phyloP scores from a whole-genome alignment of 805 yeast species.

The Yamadazyma endophytica region DNA sequence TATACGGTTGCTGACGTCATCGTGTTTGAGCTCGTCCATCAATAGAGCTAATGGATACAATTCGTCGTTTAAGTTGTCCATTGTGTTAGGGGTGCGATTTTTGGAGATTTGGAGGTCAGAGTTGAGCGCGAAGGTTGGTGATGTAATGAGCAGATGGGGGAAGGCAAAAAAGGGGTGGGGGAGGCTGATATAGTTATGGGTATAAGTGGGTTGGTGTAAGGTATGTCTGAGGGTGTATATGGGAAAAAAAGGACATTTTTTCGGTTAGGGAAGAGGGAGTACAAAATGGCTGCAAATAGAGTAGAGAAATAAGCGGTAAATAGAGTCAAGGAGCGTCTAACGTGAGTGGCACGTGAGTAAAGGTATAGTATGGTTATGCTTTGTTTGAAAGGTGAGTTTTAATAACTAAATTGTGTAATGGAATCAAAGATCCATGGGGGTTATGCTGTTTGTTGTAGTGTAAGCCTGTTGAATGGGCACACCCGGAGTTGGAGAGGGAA shows the following conservation, averaged over 20 bases:
- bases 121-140: neutral
- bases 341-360: neutral
- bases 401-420: too few relatives aligned
- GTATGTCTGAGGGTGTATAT: too few relatives aligned
- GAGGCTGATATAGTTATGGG: neutral
- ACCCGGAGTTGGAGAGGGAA: too few relatives aligned
- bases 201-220: neutral
- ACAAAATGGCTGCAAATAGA: neutral
- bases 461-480: too few relatives aligned
- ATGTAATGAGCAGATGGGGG: neutral
- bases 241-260: too few relatives aligned
- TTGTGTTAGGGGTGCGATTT: constrained; percentile 9
- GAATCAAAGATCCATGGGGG: too few relatives aligned
- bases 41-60: constrained; percentile 91
- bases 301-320: neutral
- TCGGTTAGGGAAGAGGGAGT: neutral
- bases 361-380: neutral
- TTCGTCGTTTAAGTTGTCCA: constrained; percentile 48
- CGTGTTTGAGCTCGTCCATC: constrained; percentile 96
- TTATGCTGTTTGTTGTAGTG: too few relatives aligned
- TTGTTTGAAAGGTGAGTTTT: constrained; percentile 4
- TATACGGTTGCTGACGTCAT: constrained; percentile 89
- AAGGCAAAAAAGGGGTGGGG: neutral
- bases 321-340: neutral
- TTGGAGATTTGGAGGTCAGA: neutral